Conservation (phyloP, 2,329 filamentous ascomycete species). For the Alternaria alternata region DNA sequence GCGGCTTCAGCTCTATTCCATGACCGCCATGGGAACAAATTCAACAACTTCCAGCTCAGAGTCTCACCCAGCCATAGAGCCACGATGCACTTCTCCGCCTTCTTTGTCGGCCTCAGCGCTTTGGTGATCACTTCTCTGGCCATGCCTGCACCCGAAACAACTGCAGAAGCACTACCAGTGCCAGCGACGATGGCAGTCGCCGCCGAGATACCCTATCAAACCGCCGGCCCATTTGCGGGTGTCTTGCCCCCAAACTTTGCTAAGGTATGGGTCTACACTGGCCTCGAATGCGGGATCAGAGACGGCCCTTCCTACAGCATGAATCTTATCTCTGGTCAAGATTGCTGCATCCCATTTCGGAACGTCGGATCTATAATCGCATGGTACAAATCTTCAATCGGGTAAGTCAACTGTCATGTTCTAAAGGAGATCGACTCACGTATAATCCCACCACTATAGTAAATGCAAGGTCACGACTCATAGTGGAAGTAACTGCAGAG, state of each 20-base stretch:
- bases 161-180: neutral
- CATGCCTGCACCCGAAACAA: neutral
- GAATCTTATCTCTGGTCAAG: neutral
- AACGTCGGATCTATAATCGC: conserved; percentile 4
- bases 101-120: neutral
- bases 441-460: neutral
- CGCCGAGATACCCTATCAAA: neutral
- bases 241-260: conserved; percentile 6
- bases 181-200: neutral
- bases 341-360: neutral
- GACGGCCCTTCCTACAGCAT: neutral
- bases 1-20: neutral
- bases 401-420: neutral
- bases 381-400: conserved; percentile 7
- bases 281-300: neutral
- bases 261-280: conserved; percentile 6
- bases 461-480: conserved; percentile 2
- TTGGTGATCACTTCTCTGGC: neutral
- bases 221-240: neutral
- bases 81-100: neutral
- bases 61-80: neutral
- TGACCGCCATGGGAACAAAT: too few species aligned
- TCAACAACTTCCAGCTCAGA: neutral
- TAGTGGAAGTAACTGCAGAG: conserved; percentile 4
- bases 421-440: neutral